These are phyloP conservation scores for Mentha longifolia DNA, from an alignment of 257 asterid species.

Conservation along the genomic window DNA sequence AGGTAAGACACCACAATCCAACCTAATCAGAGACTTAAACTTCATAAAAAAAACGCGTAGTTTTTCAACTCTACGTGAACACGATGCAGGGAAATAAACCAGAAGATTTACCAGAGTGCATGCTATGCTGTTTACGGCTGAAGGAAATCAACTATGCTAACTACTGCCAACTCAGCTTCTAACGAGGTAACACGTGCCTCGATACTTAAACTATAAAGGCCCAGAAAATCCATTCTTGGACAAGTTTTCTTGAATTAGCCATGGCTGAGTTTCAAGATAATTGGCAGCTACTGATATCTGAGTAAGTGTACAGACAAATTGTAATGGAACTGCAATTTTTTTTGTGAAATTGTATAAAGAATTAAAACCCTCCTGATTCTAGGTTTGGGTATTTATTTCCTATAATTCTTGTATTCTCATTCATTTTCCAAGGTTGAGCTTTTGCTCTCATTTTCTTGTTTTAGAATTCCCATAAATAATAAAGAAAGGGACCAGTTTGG, in stretches of 20 bases:
- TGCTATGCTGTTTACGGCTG: conserved; percentile 77
- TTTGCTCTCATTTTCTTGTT: conserved; percentile 10
- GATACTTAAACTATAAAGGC: conserved; percentile 20
- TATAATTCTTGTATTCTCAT: conserved; percentile 16
- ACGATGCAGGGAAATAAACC: conserved; percentile 81
- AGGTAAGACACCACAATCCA: conserved; percentile 47
- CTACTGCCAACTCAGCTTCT: conserved; percentile 61
- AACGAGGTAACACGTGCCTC: conserved; percentile 33
- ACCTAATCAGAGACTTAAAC: neutral
- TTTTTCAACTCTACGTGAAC: conserved; percentile 23
- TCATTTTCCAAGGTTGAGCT: conserved; percentile 21
- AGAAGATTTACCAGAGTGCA: conserved; percentile 84
- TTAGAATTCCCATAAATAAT: conserved; percentile 22
- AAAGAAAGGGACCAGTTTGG: neutral
- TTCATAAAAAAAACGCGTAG: neutral
- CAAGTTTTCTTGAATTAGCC: neutral
- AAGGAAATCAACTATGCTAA: conserved; percentile 73
- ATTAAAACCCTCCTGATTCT: conserved; percentile 9
- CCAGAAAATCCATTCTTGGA: neutral
- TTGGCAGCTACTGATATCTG: conserved; percentile 32
- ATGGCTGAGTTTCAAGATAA: conserved; percentile 24
- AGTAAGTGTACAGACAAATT: conserved; percentile 45
- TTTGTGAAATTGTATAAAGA: conserved; percentile 24
- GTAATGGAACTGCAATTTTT: conserved; percentile 27
- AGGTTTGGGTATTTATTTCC: conserved; percentile 22